A percentile compares a stretch with the other conserved stretches of the same genome.
Evolutionary conservation across 2,329 filamentous ascomycete genomes (phyloP).

Genomic region (Epichloe glyceriae): DNA sequence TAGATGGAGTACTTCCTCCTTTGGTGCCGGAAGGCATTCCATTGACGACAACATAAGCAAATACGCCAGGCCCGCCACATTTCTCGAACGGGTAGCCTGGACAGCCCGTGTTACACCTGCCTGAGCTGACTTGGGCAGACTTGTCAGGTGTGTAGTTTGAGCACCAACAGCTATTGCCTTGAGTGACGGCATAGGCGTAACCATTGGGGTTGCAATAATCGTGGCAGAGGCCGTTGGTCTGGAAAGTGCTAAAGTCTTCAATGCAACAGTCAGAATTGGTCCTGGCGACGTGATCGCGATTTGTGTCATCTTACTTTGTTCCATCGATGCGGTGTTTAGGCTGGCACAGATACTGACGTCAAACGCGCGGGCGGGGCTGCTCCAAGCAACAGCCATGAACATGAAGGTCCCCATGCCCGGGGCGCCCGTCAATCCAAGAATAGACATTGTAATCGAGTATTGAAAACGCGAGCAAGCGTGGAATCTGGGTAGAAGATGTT

Average conservation of each 20-base stretch:
- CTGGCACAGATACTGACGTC: slow-evolving; percentile 22
- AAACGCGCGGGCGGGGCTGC: slow-evolving; percentile 13
- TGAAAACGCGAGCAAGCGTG: neutral
- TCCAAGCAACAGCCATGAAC: slow-evolving; percentile 14
- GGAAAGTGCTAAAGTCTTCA: slow-evolving; percentile 41
- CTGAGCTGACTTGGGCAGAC: slow-evolving; percentile 23
- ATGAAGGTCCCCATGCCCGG: slow-evolving; percentile 2
- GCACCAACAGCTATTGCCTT: slow-evolving; percentile 59
- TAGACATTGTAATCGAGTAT: neutral
- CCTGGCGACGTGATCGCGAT: too few relatives aligned
- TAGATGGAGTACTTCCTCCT: slow-evolving; percentile 13
- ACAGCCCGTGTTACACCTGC: slow-evolving; percentile 44
- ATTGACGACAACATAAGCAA: slow-evolving; percentile 49
- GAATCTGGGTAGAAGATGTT: neutral
- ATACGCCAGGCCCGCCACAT: slow-evolving; percentile 52
- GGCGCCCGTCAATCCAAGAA: neutral
- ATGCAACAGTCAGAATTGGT: slow-evolving; percentile 1
- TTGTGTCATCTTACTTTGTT: slow-evolving; percentile 17
- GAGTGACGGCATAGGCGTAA: slow-evolving; percentile 57
- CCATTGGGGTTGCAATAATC: slow-evolving; percentile 37
- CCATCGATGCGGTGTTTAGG: slow-evolving; percentile 22
- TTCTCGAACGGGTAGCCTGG: slow-evolving; percentile 55
- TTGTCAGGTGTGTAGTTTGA: slow-evolving; percentile 51
- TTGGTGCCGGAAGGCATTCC: slow-evolving; percentile 44
- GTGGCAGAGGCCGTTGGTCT: slow-evolving; percentile 58